phyloP scores from a whole-genome alignment of 2,329 filamentous ascomycete species.

The Epichloe uncinata region DNA sequence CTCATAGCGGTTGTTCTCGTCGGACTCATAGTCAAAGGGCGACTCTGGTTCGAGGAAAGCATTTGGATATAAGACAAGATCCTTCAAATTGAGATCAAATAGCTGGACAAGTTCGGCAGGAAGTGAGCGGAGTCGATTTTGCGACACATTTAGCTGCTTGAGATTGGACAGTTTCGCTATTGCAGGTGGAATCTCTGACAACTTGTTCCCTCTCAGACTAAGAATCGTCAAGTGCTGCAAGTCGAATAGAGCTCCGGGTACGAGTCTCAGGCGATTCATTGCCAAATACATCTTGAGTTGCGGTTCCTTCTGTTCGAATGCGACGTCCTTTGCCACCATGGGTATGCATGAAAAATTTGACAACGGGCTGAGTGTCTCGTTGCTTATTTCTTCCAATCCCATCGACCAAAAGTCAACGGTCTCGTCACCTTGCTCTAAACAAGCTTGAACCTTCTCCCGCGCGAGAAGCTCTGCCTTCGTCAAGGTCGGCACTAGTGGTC shows the following conservation, averaged over 20 bases:
- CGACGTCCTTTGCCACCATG: constrained; percentile 39
- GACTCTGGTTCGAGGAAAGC: constrained; percentile 37
- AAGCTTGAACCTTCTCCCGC: constrained; percentile 32
- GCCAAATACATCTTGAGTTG: constrained; percentile 48
- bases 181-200: constrained; percentile 46
- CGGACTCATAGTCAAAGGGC: neutral
- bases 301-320: constrained; percentile 46
- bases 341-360: constrained; percentile 41
- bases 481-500: constrained; percentile 16
- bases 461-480: constrained; percentile 31
- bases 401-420: constrained; percentile 48
- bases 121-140: constrained; percentile 47
- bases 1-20: neutral
- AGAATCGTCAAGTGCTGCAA: constrained; percentile 50
- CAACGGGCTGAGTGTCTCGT: constrained; percentile 43
- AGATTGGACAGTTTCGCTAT: constrained; percentile 47
- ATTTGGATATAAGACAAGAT: constrained; percentile 49
- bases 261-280: constrained; percentile 39
- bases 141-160: constrained; percentile 49
- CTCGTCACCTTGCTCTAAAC: constrained; percentile 46
- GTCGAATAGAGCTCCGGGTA: constrained; percentile 49
- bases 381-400: constrained; percentile 38
- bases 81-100: constrained; percentile 33
- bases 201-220: constrained; percentile 50
- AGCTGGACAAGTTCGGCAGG: constrained; percentile 51